Percentiles rank a stretch among this genome's conserved stretches.
Conservation (phyloP, 768 basidiomycete species). For the Hericium erinaceus region DNA sequence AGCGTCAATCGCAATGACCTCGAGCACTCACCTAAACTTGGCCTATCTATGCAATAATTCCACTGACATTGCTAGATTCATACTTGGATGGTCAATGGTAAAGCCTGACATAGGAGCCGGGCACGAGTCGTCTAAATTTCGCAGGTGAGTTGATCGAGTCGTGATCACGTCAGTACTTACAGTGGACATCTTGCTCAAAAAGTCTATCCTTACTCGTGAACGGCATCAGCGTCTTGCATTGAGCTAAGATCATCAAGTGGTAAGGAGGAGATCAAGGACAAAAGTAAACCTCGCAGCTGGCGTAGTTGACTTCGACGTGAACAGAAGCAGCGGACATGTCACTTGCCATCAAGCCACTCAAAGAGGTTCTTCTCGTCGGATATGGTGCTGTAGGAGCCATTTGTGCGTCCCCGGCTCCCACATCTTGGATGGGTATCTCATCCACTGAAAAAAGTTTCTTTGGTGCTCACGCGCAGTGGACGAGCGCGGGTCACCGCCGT, state of each 20-base stretch:
- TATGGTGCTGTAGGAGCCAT: constrained; percentile 60
- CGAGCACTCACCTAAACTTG: no score
- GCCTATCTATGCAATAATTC: no score
- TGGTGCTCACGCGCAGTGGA: constrained; percentile 44
- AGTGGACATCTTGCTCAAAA: background rate
- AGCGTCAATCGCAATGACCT: no score
- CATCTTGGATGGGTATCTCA: background rate
- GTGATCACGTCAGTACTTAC: background rate
- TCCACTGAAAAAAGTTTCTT: constrained; percentile 34
- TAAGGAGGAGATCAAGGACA: background rate
- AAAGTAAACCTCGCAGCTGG: background rate
- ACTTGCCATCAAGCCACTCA: background rate
- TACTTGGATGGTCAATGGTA: no score
- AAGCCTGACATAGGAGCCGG: no score
- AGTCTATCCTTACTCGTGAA: background rate
- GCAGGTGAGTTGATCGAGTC: background rate
- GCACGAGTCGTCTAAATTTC: background rate
- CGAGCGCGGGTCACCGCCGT: constrained; percentile 57
- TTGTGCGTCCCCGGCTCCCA: constrained; percentile 27
- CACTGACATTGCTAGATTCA: no score
- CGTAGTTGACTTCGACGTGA: background rate
- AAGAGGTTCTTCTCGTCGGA: constrained; percentile 52
- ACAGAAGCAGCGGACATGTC: background rate
- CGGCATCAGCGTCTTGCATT: background rate
- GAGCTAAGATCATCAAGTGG: background rate